phyloP scores from a whole-genome alignment of 176 grass and related monocot species.

The Hordeum marinum region DNA sequence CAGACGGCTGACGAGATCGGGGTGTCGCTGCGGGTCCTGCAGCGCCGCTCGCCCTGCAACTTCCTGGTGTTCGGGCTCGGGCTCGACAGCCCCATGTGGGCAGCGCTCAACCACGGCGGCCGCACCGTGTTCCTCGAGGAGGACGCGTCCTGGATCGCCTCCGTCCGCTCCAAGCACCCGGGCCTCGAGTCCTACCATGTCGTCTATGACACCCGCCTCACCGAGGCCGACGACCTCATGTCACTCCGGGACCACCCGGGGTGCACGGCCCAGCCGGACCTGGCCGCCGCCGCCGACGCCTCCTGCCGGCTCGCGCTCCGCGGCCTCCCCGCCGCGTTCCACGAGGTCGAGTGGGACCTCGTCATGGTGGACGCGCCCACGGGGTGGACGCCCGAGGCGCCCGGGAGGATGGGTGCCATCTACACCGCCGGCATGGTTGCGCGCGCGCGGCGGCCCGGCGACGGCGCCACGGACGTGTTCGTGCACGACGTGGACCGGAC shows the following conservation, averaged over 20 bases:
- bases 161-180: constrained; percentile 34
- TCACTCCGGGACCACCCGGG: constrained; percentile 8
- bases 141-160: constrained; percentile 80
- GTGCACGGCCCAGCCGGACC: constrained; percentile 21
- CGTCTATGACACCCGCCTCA: constrained; percentile 49
- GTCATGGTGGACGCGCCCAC: constrained; percentile 88
- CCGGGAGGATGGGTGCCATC: constrained; percentile 67
- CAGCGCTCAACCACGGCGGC: constrained; percentile 85
- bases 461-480: constrained; percentile 55
- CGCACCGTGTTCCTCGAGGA: constrained; percentile 92
- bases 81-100: constrained; percentile 62
- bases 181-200: constrained; percentile 71
- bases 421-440: constrained; percentile 84
- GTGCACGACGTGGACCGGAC: constrained; percentile 69
- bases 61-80: constrained; percentile 67
- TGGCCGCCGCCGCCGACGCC: neutral
- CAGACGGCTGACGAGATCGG: constrained; percentile 49
- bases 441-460: constrained; percentile 20
- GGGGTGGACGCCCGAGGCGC: constrained; percentile 61
- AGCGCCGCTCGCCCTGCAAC: constrained; percentile 55
- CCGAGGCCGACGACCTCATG: constrained; percentile 44
- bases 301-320: constrained; percentile 33
- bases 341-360: constrained; percentile 53
- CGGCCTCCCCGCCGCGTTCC: constrained; percentile 32
- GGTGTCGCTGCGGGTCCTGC: constrained; percentile 42